phyloP scores from a whole-genome alignment of 345 rosid species.

The Syzygium oleosum region DNA sequence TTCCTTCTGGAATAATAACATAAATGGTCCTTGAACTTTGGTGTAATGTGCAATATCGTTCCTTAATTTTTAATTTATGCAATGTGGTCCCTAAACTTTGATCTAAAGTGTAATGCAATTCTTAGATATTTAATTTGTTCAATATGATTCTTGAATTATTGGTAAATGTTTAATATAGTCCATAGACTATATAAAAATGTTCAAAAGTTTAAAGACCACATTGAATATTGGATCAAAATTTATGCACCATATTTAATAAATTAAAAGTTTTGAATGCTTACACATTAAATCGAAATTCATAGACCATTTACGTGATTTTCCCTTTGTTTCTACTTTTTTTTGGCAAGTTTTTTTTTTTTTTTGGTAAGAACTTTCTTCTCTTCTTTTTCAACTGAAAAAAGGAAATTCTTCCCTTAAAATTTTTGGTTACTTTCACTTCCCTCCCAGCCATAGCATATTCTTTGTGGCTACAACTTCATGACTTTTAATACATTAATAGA shows the following conservation, averaged over 20 bases:
- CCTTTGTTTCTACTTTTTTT: background rate
- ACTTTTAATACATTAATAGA: background rate
- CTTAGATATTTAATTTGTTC: background rate
- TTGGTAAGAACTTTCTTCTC: too few relatives aligned
- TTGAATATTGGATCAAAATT: fast-evolving
- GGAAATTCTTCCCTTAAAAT: background rate
- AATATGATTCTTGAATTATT: background rate
- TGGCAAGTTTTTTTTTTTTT: too few relatives aligned
- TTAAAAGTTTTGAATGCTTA: background rate
- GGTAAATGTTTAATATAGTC: background rate
- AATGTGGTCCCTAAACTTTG: background rate
- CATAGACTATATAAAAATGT: background rate
- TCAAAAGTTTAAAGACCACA: background rate
- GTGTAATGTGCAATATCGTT: fast-evolving
- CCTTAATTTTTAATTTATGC: background rate
- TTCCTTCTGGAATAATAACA: background rate
- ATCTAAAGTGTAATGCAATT: too few relatives aligned
- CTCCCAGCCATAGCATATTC: background rate
- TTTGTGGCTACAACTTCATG: background rate
- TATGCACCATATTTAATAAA: background rate
- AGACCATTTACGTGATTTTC: background rate
- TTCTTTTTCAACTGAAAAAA: background rate
- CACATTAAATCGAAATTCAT: background rate
- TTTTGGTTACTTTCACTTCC: background rate
- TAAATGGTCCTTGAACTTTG: background rate